Base-by-base conservation (phyloP, 345 rosid genomes). In the Lagerstroemia speciosa region DNA sequence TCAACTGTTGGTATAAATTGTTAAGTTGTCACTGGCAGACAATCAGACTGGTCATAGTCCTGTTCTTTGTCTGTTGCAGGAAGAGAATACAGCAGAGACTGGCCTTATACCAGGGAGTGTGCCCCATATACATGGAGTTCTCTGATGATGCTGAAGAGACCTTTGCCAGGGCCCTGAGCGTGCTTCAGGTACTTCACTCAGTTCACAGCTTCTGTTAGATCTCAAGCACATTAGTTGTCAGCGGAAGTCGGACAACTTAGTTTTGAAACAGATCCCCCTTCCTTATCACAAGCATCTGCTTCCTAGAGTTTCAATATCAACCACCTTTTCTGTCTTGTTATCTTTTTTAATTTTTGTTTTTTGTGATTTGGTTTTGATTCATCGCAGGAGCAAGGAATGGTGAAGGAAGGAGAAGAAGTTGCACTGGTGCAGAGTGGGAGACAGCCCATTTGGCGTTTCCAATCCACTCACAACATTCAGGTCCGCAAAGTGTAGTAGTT, bases 131-230 rank as follows among this genome's bases (percentile, higher is more conserved):
- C 85, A 83, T 91, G 92, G 86, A 89, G 76, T 94, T 94, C 78
- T 76, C 87, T n/a, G 93, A 87, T 74, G 98, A 94, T 81, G 93
- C 98, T 38, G 99, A 94, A 79, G 88, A 89, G 53, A 89, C 97
- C 29, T 94, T 94, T 66, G 78, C 76, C 33, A 84, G 83, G 67
- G 97, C 99, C 67, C 81, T 94, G 70, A 82, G 78, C 65, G 66
- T 88, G 77, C 80, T 94, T 53, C 80, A 85, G 97, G 98, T 86
- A 79, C 82, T 50, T 68, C 24, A 16, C 14, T 40, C 11, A 8
- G 6, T 5, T 20, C 24, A 17, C n/a, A 20, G n/a, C 24, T 48
- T 48, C 26, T 52, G 58, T 11, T 52, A 24, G 33, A 17, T 16
- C 8, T 2, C 30, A 57, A 29, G 33, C 58, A 27, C 62, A 57